A percentile compares a stretch with the other conserved stretches of the same genome.
Conservation (phyloP, 495 filamentous ascomycete species). For the Trichocladium antarcticum region DNA sequence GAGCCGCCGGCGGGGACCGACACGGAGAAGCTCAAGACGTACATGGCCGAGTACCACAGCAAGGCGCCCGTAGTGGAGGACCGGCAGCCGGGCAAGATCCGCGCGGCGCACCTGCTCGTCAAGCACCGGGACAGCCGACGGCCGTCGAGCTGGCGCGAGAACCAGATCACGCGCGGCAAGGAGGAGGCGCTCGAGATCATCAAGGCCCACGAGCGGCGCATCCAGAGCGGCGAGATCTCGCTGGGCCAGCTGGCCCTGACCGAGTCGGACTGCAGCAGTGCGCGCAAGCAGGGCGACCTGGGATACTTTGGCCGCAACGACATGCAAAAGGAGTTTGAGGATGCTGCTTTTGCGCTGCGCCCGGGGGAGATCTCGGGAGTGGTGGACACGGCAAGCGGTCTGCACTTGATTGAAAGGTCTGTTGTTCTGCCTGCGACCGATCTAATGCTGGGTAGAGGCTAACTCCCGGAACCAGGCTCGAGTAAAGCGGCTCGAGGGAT, state of each 20-base stretch:
- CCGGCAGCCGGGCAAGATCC: slow-evolving; percentile 65
- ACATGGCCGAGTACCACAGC: slow-evolving; percentile 78
- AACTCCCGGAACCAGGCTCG: slow-evolving; percentile 7
- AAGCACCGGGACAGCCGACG: slow-evolving; percentile 83
- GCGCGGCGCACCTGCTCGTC: slow-evolving; percentile 78
- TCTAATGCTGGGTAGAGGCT: not conserved
- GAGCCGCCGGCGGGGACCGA: slow-evolving; percentile 81
- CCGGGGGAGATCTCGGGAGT: slow-evolving; percentile 73
- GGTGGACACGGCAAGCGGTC: slow-evolving; percentile 84
- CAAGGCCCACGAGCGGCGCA: slow-evolving; percentile 57
- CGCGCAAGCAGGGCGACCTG: slow-evolving; percentile 86
- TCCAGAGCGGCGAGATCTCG: slow-evolving; percentile 52
- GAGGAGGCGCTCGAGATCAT: slow-evolving; percentile 75
- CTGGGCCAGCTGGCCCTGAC: slow-evolving; percentile 73
- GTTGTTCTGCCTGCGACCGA: slow-evolving; percentile 11
- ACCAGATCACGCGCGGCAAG: slow-evolving; percentile 75
- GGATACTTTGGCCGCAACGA: slow-evolving; percentile 88
- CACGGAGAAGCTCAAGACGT: slow-evolving; percentile 77
- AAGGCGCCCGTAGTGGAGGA: slow-evolving; percentile 30
- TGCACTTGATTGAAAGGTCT: slow-evolving; percentile 93
- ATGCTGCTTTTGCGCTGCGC: slow-evolving; percentile 78
- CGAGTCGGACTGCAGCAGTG: slow-evolving; percentile 92
- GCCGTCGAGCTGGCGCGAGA: slow-evolving; percentile 80
- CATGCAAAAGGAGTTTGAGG: slow-evolving; percentile 99
- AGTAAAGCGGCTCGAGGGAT: not conserved